A percentile compares a stretch with the other conserved stretches of the same genome.
Evolutionary conservation across 2,329 filamentous ascomycete genomes (phyloP).

Genomic region (Sporothrix luriei): DNA sequence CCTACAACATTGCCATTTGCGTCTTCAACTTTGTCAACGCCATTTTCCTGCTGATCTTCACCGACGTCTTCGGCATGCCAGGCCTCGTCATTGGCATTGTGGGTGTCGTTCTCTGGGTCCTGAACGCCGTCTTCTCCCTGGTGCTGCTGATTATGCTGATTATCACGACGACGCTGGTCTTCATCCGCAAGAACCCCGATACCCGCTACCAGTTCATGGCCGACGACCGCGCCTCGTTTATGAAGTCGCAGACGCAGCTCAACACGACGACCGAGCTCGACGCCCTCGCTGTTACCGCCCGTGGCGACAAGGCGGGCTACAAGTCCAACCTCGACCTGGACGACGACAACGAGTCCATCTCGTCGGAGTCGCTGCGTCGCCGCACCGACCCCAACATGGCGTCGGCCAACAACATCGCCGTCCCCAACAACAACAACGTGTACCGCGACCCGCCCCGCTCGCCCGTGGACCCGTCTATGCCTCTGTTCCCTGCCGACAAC

Average conservation of each 20-base stretch:
- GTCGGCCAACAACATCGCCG: slow-evolving; percentile 13
- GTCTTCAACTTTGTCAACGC: slow-evolving; percentile 80
- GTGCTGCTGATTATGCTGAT: slow-evolving; percentile 78
- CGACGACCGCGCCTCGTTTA: slow-evolving; percentile 85
- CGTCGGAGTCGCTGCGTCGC: slow-evolving; percentile 58
- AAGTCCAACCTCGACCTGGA: slow-evolving; percentile 66
- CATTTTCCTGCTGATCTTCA: slow-evolving; percentile 80
- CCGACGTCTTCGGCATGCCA: slow-evolving; percentile 77
- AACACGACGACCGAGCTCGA: slow-evolving; percentile 74
- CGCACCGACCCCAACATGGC: slow-evolving; percentile 42
- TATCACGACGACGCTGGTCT: slow-evolving; percentile 64
- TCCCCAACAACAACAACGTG: slow-evolving; percentile 33
- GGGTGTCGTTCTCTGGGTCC: slow-evolving; percentile 80
- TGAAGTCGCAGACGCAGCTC: slow-evolving; percentile 81
- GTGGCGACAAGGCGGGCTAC: slow-evolving; percentile 69
- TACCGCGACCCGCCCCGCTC: slow-evolving; percentile 47
- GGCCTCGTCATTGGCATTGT: slow-evolving; percentile 77
- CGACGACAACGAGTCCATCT: slow-evolving; percentile 71
- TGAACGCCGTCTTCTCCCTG: slow-evolving; percentile 76
- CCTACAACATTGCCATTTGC: slow-evolving; percentile 83
- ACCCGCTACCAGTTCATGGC: slow-evolving; percentile 86
- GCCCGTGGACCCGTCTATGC: slow-evolving; percentile 54
- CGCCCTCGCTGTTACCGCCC: slow-evolving; percentile 77
- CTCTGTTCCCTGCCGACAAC: slow-evolving; percentile 52
- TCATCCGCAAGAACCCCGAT: slow-evolving; percentile 83